A percentile compares a stretch with the other conserved stretches of the same genome.
Conservation (phyloP, 1,139 yeast species). For the Hanseniaspora uvarum region DNA sequence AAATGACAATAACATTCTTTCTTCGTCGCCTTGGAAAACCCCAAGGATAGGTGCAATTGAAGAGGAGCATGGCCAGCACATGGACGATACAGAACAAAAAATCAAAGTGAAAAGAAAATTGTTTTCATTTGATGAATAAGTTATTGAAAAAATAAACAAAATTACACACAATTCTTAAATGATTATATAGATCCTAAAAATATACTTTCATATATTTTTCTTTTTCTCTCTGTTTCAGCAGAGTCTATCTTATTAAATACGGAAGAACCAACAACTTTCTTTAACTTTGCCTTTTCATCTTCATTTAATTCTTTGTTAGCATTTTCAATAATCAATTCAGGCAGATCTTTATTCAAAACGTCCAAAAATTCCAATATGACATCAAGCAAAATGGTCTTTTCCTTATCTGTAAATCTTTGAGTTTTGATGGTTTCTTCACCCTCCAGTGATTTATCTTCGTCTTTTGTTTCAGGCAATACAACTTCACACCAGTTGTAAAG, state of each 20-base stretch:
- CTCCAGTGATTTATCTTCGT: slow-evolving; percentile 15
- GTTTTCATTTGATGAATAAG: slow-evolving; percentile 27
- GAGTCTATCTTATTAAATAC: slow-evolving; percentile 44
- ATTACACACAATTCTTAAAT: neutral
- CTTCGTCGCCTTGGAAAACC: slow-evolving; percentile 14
- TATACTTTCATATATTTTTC: slow-evolving; percentile 49
- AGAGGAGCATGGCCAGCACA: neutral
- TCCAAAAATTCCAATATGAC: slow-evolving; percentile 47
- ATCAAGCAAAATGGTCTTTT: slow-evolving; percentile 39
- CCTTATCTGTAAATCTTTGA: slow-evolving; percentile 32
- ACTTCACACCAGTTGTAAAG: slow-evolving; percentile 65
- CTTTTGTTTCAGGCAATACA: slow-evolving; percentile 31
- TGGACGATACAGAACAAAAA: slow-evolving; percentile 18
- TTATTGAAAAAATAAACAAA: neutral
- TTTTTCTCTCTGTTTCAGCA: slow-evolving; percentile 43
- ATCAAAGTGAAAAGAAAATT: slow-evolving; percentile 30
- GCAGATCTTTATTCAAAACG: slow-evolving; percentile 30
- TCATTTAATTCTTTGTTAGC: slow-evolving; percentile 35
- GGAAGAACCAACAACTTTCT: slow-evolving; percentile 51
- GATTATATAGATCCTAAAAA: slow-evolving; percentile 54
- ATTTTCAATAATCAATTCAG: slow-evolving; percentile 31
- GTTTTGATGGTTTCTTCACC: neutral
- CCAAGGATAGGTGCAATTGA: neutral
- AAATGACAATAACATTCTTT: neutral
- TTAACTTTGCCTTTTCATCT: slow-evolving; percentile 40